Conservation (phyloP, 768 basidiomycete species). For the Hemileccinum rubropunctum region DNA sequence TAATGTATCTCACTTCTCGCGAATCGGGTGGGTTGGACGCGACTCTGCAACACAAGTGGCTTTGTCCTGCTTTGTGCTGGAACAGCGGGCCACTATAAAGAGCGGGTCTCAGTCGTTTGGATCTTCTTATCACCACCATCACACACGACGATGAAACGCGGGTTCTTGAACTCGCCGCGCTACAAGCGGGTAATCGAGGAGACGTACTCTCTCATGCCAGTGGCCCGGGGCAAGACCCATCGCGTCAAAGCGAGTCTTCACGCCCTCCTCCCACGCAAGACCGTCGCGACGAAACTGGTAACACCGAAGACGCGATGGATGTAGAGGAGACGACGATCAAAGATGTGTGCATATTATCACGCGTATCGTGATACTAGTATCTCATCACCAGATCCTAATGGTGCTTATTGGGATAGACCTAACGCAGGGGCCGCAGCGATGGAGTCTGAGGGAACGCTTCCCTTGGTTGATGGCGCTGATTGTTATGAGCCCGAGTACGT, state of each 20-base stretch:
- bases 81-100: background rate
- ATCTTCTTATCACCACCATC: background rate
- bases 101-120: background rate
- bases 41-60: no score
- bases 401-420: background rate
- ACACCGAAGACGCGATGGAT: background rate
- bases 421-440: no score
- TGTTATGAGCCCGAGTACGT: background rate
- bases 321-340: no score
- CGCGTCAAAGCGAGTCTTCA: background rate
- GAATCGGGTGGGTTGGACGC: background rate
- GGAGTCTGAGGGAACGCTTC: no score
- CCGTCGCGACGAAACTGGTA: background rate
- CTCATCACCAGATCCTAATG: background rate
- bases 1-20: conserved; percentile 11
- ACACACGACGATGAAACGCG: conserved; percentile 20
- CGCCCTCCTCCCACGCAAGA: background rate
- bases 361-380: no score
- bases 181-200: conserved; percentile 11
- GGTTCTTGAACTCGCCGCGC: conserved; percentile 14
- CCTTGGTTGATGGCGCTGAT: no score
- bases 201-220: background rate
- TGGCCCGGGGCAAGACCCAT: background rate
- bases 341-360: no score
- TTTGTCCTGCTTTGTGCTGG: background rate